phyloP scores from a whole-genome alignment of 1,284 basidiomycete species.

The Fomitopsis betulina region DNA sequence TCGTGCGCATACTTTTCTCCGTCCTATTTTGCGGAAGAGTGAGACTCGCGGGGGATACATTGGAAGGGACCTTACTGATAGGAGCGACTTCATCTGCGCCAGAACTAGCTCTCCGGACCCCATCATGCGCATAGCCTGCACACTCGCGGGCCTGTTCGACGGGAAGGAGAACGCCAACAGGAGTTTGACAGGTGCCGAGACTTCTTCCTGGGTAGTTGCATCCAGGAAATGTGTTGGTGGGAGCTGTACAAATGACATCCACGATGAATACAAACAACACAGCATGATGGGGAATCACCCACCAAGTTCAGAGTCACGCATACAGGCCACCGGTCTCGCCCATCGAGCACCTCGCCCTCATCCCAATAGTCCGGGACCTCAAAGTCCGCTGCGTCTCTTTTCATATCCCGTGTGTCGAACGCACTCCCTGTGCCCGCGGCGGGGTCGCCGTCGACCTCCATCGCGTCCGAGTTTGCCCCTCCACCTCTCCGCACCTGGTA shows the following conservation, averaged over 20 bases:
- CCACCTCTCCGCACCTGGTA: constrained; percentile 35
- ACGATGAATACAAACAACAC: not conserved
- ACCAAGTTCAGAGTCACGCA: constrained; percentile 44
- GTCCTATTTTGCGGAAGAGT: constrained; percentile 20
- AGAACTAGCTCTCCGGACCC: constrained; percentile 52
- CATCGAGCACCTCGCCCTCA: constrained; percentile 63
- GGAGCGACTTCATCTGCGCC: constrained; percentile 40
- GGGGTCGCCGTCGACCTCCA: constrained; percentile 43
- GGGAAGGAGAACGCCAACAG: constrained; percentile 61
- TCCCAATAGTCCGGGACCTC: constrained; percentile 83
- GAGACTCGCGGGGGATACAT: not conserved
- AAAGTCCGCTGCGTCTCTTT: constrained; percentile 59
- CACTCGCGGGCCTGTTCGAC: constrained; percentile 27
- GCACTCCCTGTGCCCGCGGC: constrained; percentile 41
- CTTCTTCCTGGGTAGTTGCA: constrained; percentile 62
- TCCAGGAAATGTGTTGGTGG: constrained; percentile 62
- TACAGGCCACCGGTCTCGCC: constrained; percentile 64
- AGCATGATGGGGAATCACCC: too few relatives aligned
- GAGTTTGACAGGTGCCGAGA: constrained; percentile 48
- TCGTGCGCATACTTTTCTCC: constrained; percentile 29
- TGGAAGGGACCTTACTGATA: constrained; percentile 40
- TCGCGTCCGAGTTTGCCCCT: constrained; percentile 24
- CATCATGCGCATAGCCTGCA: constrained; percentile 60
- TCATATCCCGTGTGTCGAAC: constrained; percentile 50
- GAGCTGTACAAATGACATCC: constrained; percentile 32